Percentiles rank a stretch among this genome's conserved stretches.
Evolutionary conservation across 2,329 filamentous ascomycete genomes (phyloP).

Genomic region (Penicillium sp.): DNA sequence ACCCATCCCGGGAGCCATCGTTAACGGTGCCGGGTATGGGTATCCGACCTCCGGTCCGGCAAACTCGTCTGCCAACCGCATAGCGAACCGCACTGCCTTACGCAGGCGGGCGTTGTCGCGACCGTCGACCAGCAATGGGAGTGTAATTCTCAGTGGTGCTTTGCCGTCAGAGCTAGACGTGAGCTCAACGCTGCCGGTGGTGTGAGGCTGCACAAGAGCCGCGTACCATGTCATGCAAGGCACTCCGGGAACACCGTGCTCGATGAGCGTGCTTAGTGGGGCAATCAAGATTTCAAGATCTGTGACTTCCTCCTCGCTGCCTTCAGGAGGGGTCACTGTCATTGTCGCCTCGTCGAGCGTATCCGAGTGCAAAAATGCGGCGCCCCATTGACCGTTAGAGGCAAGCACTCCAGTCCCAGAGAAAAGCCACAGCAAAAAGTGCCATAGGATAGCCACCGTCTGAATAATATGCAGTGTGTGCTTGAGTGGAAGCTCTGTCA

Average conservation of each 20-base stretch:
- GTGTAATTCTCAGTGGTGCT: neutral
- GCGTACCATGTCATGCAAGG: slow-evolving; percentile 3
- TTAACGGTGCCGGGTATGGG: neutral
- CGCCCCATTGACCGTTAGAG: slow-evolving; percentile 4
- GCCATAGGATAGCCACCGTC: slow-evolving; percentile 2
- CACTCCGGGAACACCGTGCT: neutral
- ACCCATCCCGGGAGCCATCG: neutral
- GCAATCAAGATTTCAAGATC: neutral
- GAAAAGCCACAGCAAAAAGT: slow-evolving; percentile 2
- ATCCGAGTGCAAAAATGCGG: slow-evolving; percentile 1
- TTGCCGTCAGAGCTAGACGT: neutral
- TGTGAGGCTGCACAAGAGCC: neutral
- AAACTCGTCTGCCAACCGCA: slow-evolving; percentile 4
- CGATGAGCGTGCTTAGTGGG: neutral
- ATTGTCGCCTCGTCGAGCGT: neutral
- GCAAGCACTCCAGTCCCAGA: neutral
- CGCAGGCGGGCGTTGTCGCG: neutral
- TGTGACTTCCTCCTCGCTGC: neutral
- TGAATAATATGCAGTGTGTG: slow-evolving; percentile 3
- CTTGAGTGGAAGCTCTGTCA: slow-evolving; percentile 1
- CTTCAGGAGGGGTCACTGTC: neutral
- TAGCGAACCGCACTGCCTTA: neutral
- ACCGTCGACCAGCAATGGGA: neutral
- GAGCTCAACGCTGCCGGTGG: neutral
- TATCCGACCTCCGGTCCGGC: neutral